A percentile compares a stretch with the other conserved stretches of the same genome.
These are phyloP conservation scores for Anthracocystis panici-leucophaei DNA, from an alignment of 1,284 basidiomycete genomes.

Conservation along the genomic window DNA sequence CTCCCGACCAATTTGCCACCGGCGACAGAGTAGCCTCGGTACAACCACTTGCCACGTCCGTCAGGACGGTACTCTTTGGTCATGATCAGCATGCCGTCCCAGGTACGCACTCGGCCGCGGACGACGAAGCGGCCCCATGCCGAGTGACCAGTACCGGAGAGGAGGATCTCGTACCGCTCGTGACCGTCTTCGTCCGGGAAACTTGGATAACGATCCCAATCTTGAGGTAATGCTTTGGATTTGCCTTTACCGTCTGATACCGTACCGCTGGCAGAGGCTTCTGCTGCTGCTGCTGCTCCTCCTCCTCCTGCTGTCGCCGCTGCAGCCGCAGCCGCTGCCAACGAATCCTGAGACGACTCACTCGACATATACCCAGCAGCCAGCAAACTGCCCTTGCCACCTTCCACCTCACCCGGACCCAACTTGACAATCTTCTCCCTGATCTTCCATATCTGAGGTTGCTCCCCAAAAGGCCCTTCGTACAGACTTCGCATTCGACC, in stretches of 20 bases:
- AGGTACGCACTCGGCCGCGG: conserved; percentile 72
- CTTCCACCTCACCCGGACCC: conserved; percentile 25
- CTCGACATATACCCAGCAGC: conserved; percentile 39
- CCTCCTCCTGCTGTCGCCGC: no score
- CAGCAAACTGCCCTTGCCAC: conserved; percentile 41
- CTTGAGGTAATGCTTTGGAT: conserved; percentile 32
- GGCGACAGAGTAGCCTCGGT: conserved; percentile 71
- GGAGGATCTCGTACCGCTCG: conserved; percentile 69
- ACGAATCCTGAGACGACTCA: conserved; percentile 7
- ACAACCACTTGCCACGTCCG: conserved; percentile 73
- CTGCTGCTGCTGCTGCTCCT: not conserved
- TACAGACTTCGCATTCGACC: conserved; percentile 72
- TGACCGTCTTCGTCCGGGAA: conserved; percentile 46
- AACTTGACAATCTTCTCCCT: conserved; percentile 71
- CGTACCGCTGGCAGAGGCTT: not conserved
- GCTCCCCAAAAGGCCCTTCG: conserved; percentile 73
- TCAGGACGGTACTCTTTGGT: conserved; percentile 73
- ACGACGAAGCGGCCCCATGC: conserved; percentile 73
- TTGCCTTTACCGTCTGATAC: conserved; percentile 38
- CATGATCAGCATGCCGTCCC: conserved; percentile 73
- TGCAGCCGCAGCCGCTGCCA: not conserved
- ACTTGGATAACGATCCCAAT: conserved; percentile 44
- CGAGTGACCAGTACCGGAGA: conserved; percentile 73
- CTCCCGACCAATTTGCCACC: conserved; percentile 65
- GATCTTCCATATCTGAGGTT: conserved; percentile 74